Evolutionary conservation across 192 early-diverging fungal species (phyloP).

Genomic region (Thamnidium elegans): DNA sequence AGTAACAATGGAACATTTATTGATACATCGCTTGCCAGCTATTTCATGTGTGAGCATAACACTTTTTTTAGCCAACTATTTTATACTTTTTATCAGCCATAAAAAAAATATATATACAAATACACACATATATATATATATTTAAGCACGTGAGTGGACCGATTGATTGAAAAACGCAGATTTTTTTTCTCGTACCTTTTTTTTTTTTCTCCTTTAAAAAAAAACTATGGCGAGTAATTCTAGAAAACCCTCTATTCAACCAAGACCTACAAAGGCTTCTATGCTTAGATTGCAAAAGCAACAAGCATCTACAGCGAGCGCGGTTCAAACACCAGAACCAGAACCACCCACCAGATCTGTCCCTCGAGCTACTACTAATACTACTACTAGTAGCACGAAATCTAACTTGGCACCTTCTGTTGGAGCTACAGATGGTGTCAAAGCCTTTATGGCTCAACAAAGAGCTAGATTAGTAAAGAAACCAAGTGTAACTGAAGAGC

Average conservation of each 20-base stretch:
- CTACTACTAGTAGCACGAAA: not conserved
- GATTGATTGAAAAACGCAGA: no score
- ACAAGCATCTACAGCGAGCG: not conserved
- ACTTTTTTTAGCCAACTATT: no score
- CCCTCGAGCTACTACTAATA: not conserved
- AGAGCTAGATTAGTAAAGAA: constrained; percentile 15
- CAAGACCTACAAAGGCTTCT: constrained; percentile 23
- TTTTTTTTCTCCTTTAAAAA: no score
- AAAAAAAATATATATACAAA: no score
- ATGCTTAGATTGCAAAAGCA: constrained; percentile 2
- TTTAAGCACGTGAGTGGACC: no score
- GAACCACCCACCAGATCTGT: not conserved
- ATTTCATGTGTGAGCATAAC: no score
- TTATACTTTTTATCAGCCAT: no score
- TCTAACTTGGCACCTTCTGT: not conserved
- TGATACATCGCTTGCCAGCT: no score
- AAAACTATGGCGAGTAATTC: not conserved
- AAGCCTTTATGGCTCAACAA: constrained; percentile 33
- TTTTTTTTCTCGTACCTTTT: no score
- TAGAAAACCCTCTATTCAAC: constrained; percentile 17
- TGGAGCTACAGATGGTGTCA: constrained; percentile 27
- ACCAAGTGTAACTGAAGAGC: not conserved
- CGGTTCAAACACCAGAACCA: not conserved
- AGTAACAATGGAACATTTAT: no score
- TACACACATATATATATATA: no score